Conservation (phyloP, 2,329 filamentous ascomycete species). For the Hypoxylon sp. region DNA sequence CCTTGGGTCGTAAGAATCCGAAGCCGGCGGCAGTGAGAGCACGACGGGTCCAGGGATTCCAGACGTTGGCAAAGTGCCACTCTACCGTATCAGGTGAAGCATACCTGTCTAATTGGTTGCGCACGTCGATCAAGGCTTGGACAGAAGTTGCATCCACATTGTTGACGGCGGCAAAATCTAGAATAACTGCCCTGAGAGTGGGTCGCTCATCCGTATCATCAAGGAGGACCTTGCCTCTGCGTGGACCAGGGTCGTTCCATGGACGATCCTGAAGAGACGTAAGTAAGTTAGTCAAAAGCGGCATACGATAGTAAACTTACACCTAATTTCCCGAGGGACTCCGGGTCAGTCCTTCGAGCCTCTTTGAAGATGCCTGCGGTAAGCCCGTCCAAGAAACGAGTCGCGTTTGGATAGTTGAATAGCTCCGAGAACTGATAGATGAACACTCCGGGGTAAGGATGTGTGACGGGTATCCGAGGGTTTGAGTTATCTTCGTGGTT, state of each 20-base stretch:
- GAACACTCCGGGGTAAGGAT: slow-evolving; percentile 68
- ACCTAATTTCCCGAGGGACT: slow-evolving; percentile 63
- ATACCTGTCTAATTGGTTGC: slow-evolving; percentile 67
- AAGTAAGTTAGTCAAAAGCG: slow-evolving; percentile 41
- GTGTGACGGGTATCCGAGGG: slow-evolving; percentile 59
- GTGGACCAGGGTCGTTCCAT: slow-evolving; percentile 59
- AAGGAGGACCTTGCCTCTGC: slow-evolving; percentile 37
- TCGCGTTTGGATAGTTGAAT: slow-evolving; percentile 71
- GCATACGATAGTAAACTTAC: slow-evolving; percentile 53
- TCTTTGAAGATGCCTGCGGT: slow-evolving; percentile 62
- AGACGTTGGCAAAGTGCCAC: slow-evolving; percentile 68
- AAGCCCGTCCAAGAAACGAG: slow-evolving; percentile 66
- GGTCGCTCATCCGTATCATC: slow-evolving; percentile 53
- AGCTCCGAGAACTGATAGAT: slow-evolving; percentile 70
- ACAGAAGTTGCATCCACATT: slow-evolving; percentile 70
- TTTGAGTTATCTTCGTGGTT: slow-evolving; percentile 68
- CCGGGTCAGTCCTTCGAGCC: slow-evolving; percentile 62
- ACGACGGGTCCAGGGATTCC: slow-evolving; percentile 70
- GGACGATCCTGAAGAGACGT: slow-evolving; percentile 54
- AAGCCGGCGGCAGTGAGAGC: slow-evolving; percentile 69
- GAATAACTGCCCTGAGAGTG: slow-evolving; percentile 65
- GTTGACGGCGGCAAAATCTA: slow-evolving; percentile 70
- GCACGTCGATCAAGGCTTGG: slow-evolving; percentile 68
- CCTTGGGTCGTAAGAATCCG: slow-evolving; percentile 55
- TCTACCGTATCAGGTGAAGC: slow-evolving; percentile 62